phyloP scores from a whole-genome alignment of 2,329 filamentous ascomycete genomes.

The Fusarium subglutinans region DNA sequence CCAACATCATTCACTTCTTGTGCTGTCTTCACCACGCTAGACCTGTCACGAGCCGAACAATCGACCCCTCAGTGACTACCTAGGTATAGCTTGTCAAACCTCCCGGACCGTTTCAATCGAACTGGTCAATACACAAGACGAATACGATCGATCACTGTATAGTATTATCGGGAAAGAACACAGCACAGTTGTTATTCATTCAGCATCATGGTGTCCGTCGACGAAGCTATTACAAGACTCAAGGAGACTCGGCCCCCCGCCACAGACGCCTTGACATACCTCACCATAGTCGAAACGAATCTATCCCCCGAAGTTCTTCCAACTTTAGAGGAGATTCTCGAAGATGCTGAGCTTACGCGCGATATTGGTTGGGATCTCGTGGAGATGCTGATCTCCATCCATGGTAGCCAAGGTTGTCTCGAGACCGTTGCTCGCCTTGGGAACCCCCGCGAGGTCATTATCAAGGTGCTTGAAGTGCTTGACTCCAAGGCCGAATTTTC shows the following conservation, averaged over 20 bases:
- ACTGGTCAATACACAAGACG: slow-evolving; percentile 4
- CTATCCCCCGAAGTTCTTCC: slow-evolving; percentile 73
- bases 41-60: slow-evolving; percentile 3
- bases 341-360: slow-evolving; percentile 73
- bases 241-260: slow-evolving; percentile 60
- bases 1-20: background rate
- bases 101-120: background rate
- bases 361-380: slow-evolving; percentile 89
- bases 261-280: slow-evolving; percentile 77
- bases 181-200: background rate
- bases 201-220: slow-evolving; percentile 46
- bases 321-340: slow-evolving; percentile 72
- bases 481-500: slow-evolving; percentile 58
- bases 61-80: slow-evolving; percentile 22
- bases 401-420: slow-evolving; percentile 75
- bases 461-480: slow-evolving; percentile 81
- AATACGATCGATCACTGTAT: background rate
- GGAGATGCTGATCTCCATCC: slow-evolving; percentile 74
- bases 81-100: slow-evolving; percentile 2
- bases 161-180: background rate
- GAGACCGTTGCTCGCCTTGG: slow-evolving; percentile 79
- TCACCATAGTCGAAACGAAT: slow-evolving; percentile 80
- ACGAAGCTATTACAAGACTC: slow-evolving; percentile 57
- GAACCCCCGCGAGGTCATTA: slow-evolving; percentile 82
- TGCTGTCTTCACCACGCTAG: background rate